phyloP scores from a whole-genome alignment of 371 early-diverging fungal genomes.

The Sporodiniella umbellata region DNA sequence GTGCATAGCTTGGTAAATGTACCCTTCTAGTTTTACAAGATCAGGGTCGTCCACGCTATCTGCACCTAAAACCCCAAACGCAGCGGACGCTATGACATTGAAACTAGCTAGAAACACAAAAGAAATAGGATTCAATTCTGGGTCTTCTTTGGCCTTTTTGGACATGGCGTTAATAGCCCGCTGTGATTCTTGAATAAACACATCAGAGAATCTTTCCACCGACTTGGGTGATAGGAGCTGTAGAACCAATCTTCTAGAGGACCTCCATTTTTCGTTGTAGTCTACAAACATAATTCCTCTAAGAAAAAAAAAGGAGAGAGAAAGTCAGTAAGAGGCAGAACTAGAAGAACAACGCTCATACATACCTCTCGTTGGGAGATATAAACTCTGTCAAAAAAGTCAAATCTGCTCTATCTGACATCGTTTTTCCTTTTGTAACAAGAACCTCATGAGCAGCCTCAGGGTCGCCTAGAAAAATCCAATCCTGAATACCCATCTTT shows the following conservation, averaged over 20 bases:
- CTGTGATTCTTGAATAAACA: conserved; percentile 5
- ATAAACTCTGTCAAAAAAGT: neutral
- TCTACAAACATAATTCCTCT: neutral
- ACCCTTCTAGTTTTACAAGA: conserved; percentile 4
- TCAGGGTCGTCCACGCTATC: conserved; percentile 2
- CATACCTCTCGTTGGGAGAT: neutral
- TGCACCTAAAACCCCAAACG: conserved; percentile 3
- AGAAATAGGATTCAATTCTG: conserved; percentile 1
- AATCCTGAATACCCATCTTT: conserved; percentile 8
- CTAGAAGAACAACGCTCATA: neutral
- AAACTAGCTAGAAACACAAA: conserved; percentile 4
- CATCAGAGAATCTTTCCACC: neutral
- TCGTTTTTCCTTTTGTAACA: neutral
- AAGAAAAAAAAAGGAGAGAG: no score
- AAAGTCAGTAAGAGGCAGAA: neutral
- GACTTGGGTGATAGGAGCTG: conserved; percentile 2
- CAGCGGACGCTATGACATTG: conserved; percentile 6
- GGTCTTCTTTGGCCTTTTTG: neutral
- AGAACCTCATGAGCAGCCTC: conserved; percentile 5
- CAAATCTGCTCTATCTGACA: conserved; percentile 1
- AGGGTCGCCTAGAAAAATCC: conserved; percentile 4
- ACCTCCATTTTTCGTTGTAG: neutral
- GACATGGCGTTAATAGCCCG: conserved; percentile 1
- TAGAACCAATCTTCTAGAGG: neutral
- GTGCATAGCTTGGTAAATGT: neutral